A percentile compares a stretch with the other conserved stretches of the same genome.
These are phyloP conservation scores for Arthromyces matolae DNA, from an alignment of 768 basidiomycete species.

Conservation along the genomic window DNA sequence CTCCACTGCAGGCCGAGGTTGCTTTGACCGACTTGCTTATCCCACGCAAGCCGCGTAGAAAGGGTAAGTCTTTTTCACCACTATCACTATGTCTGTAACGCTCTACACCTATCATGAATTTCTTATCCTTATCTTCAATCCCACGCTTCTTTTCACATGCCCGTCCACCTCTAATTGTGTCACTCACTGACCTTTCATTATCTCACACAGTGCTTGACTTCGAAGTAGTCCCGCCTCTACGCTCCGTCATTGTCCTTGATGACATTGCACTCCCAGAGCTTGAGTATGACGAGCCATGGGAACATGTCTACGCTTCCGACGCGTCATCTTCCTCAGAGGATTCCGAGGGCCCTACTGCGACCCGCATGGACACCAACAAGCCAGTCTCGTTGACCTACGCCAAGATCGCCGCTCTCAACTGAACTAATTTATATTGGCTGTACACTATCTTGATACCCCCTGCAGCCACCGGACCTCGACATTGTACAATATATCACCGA, in stretches of 20 bases:
- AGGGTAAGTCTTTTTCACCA: slow-evolving; percentile 30
- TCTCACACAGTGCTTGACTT: slow-evolving; percentile 44
- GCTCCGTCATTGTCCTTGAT: slow-evolving; percentile 56
- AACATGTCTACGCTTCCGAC: slow-evolving; percentile 43
- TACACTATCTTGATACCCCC: no score
- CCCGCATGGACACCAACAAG: no score
- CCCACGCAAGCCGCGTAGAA: slow-evolving; percentile 35
- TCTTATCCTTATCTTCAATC: neutral
- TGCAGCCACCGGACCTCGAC: no score
- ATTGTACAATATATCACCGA: neutral
- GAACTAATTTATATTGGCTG: no score
- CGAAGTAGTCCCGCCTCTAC: slow-evolving; percentile 51
- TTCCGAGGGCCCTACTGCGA: no score
- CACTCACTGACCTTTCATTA: neutral
- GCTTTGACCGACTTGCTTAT: slow-evolving; percentile 22
- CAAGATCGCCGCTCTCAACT: slow-evolving; percentile 26
- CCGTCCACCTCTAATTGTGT: no score
- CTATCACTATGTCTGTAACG: neutral
- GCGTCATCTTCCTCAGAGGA: no score
- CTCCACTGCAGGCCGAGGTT: slow-evolving; percentile 15
- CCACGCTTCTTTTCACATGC: neutral
- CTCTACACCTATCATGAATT: neutral
- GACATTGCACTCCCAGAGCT: slow-evolving; percentile 39
- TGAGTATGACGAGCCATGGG: slow-evolving; percentile 55
- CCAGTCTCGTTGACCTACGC: slow-evolving; percentile 42